A percentile compares a stretch with the other conserved stretches of the same genome.
These are phyloP conservation scores for Lactifluus subvellereus DNA, from an alignment of 768 basidiomycete genomes.

Conservation along the genomic window DNA sequence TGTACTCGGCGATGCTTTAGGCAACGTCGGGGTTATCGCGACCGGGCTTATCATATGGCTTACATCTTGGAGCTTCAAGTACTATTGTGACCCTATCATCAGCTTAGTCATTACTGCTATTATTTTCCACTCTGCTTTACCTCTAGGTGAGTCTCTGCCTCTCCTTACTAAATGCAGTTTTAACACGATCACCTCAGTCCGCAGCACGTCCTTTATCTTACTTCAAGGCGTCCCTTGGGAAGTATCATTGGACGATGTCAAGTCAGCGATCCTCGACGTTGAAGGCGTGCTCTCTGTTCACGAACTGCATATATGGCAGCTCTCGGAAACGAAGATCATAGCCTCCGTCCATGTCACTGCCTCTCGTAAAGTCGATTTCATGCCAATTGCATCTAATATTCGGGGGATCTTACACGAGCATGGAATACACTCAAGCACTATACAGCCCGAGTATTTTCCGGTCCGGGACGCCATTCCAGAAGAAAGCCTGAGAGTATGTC, in stretches of 20 bases:
- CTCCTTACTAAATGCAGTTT: conserved; percentile 2
- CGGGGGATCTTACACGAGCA: conserved; percentile 79
- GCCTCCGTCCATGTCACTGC: conserved; percentile 94
- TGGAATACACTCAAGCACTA: conserved; percentile 92
- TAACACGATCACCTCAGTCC: conserved; percentile 42
- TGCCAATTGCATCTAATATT: conserved; percentile 82
- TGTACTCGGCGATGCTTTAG: conserved; percentile 93
- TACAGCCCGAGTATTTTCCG: conserved; percentile 78
- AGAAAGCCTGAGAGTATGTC: conserved; percentile 43
- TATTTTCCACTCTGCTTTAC: conserved; percentile 93
- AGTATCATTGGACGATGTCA: conserved; percentile 85
- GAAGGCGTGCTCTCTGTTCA: conserved; percentile 86
- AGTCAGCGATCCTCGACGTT: conserved; percentile 71
- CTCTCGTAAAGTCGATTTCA: conserved; percentile 78
- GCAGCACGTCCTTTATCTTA: conserved; percentile 89
- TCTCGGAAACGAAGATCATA: conserved; percentile 91
- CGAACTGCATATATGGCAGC: conserved; percentile 95
- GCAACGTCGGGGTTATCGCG: conserved; percentile 95
- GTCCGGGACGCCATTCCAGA: conserved; percentile 39
- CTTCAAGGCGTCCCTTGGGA: conserved; percentile 90
- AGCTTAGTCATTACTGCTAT: conserved; percentile 92
- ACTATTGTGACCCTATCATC: conserved; percentile 90
- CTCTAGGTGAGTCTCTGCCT: conserved; percentile 56
- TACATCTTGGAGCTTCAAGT: conserved; percentile 76
- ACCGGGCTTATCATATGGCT: conserved; percentile 95